Evolutionary conservation across 306 rosid genomes (phyloP).

Genomic region (Elaeagnus macrophylla): DNA sequence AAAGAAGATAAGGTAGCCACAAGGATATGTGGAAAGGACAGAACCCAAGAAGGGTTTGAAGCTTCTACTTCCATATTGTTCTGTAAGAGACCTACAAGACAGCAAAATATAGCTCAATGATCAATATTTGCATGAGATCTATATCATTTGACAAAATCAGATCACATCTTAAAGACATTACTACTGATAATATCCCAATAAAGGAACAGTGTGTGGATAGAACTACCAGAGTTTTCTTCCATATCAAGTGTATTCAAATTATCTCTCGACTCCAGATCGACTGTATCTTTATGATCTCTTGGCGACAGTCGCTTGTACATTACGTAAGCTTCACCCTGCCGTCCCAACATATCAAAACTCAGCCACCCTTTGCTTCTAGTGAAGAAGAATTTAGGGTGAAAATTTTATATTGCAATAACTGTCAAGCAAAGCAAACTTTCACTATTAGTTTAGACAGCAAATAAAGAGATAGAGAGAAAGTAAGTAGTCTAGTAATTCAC

Average conservation of each 20-base stretch:
- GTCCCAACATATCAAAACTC: slow-evolving; percentile 54
- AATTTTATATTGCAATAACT: slow-evolving; percentile 4
- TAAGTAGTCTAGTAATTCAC: too few relatives aligned
- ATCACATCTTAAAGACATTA: slow-evolving; percentile 1
- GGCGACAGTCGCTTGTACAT: slow-evolving; percentile 74
- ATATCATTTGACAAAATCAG: neutral
- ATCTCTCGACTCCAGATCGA: slow-evolving; percentile 38
- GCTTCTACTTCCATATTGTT: slow-evolving; percentile 33
- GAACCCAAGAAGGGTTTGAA: slow-evolving; percentile 78
- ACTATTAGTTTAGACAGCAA: too few relatives aligned
- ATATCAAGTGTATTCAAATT: slow-evolving; percentile 32
- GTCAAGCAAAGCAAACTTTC: slow-evolving; percentile 5
- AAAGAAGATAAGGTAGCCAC: slow-evolving; percentile 72
- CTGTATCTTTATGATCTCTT: slow-evolving; percentile 38
- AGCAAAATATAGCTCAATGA: slow-evolving; percentile 24
- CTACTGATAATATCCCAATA: slow-evolving; percentile 6
- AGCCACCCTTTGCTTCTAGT: slow-evolving; percentile 21
- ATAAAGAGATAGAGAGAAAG: too few relatives aligned
- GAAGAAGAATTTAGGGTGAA: slow-evolving; percentile 7
- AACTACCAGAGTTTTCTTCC: slow-evolving; percentile 69
- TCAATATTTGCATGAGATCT: neutral
- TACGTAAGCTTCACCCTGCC: slow-evolving; percentile 46
- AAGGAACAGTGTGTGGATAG: slow-evolving; percentile 3
- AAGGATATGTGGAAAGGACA: slow-evolving; percentile 73
- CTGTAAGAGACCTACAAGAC: slow-evolving; percentile 45